These are phyloP conservation scores for Nicotiana knightiana DNA, from an alignment of 257 asterid species.

Conservation along the genomic window DNA sequence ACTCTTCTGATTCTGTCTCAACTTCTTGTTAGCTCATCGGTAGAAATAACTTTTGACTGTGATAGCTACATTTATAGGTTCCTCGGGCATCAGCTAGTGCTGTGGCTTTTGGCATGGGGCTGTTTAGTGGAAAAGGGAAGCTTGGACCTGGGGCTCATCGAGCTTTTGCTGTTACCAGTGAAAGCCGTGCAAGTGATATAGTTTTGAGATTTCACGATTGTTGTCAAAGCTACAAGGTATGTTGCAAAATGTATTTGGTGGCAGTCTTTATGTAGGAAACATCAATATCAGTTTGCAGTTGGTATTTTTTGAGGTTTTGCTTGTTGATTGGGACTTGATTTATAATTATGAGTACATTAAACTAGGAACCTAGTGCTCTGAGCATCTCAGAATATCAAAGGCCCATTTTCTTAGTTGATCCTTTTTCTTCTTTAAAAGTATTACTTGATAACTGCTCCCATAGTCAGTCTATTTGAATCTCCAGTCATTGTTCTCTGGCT, in stretches of 20 bases:
- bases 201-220: slow-evolving; percentile 90
- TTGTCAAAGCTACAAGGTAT: slow-evolving; percentile 94
- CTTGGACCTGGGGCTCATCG: slow-evolving; percentile 87
- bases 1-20: neutral
- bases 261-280: neutral
- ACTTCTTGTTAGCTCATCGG: neutral
- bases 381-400: neutral
- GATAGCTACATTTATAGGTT: slow-evolving; percentile 32
- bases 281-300: neutral
- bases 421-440: neutral
- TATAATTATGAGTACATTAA: neutral
- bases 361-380: neutral
- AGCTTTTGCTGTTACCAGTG: slow-evolving; percentile 92
- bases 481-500: neutral
- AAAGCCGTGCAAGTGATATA: slow-evolving; percentile 94
- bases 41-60: neutral
- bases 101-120: slow-evolving; percentile 97
- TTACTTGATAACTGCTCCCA: neutral
- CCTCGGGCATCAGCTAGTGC: slow-evolving; percentile 98
- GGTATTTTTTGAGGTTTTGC: neutral
- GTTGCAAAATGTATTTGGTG: neutral
- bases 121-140: slow-evolving; percentile 73
- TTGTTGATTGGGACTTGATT: neutral
- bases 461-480: neutral
- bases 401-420: neutral